Percentiles rank a stretch among this genome's conserved stretches.
phyloP scores from a whole-genome alignment of 2,329 filamentous ascomycete species.

The Chaetomium sp. region DNA sequence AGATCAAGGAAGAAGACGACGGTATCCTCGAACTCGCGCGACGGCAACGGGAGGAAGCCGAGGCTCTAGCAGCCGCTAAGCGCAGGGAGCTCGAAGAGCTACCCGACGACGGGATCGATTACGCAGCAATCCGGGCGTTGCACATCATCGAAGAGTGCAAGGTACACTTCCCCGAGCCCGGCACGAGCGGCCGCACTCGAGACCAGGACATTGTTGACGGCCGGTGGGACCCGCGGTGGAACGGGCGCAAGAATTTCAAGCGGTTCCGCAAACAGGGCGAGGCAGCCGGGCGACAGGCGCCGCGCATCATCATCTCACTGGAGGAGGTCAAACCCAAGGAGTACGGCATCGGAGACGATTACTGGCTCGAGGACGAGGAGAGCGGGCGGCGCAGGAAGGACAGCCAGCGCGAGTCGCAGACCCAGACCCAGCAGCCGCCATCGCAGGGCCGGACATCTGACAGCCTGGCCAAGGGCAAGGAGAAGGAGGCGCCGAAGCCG shows the following conservation, averaged over 20 bases:
- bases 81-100: constrained; percentile 55
- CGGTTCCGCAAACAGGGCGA: constrained; percentile 70
- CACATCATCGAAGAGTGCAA: constrained; percentile 78
- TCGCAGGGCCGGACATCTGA: background rate
- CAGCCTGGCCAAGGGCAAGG: constrained; percentile 34
- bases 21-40: constrained; percentile 70
- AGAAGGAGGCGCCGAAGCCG: constrained; percentile 6
- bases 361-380: constrained; percentile 66
- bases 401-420: constrained; percentile 30
- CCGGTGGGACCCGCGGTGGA: constrained; percentile 87
- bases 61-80: constrained; percentile 61
- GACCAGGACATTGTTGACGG: constrained; percentile 57
- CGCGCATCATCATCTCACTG: constrained; percentile 66
- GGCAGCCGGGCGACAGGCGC: constrained; percentile 44
- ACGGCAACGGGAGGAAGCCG: constrained; percentile 64
- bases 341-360: constrained; percentile 73
- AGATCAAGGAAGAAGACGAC: constrained; percentile 55
- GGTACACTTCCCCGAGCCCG: constrained; percentile 47
- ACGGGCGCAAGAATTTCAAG: constrained; percentile 95
- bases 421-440: constrained; percentile 23
- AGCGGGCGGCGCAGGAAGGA: constrained; percentile 32
- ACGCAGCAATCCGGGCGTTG: constrained; percentile 71
- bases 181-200: constrained; percentile 37
- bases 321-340: constrained; percentile 71
- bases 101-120: constrained; percentile 65